Percentiles rank a stretch among this genome's conserved stretches.
Evolutionary conservation across 2,329 filamentous ascomycete species (phyloP).

Genomic region (Neofusicoccum sp.): DNA sequence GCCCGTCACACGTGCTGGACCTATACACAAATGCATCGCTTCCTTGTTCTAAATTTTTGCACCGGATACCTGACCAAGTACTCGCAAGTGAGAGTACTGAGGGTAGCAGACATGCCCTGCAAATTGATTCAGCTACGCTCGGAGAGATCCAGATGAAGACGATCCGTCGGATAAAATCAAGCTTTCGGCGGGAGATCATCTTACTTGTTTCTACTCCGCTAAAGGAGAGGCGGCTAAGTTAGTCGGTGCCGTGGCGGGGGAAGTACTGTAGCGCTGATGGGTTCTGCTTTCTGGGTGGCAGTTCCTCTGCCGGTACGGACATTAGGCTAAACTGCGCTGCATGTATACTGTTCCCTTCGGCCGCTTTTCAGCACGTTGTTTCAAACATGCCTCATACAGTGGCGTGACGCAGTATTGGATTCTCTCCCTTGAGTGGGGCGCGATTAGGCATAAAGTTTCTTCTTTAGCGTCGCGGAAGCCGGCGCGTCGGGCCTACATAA

Average conservation of each 20-base stretch:
- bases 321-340: background rate
- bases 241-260: no score
- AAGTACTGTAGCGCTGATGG: no score
- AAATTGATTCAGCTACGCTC: no score
- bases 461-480: slow-evolving; percentile 4
- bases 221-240: background rate
- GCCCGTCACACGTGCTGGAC: no score
- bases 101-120: no score
- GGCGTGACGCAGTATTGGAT: background rate
- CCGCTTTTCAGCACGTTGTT: background rate
- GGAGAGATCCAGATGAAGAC: no score
- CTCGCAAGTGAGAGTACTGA: no score
- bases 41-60: no score
- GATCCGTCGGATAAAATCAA: background rate
- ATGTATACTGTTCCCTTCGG: slow-evolving; percentile 1
- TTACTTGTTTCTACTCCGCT: background rate
- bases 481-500: background rate
- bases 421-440: background rate
- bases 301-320: background rate
- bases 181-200: slow-evolving; percentile 7
- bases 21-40: no score
- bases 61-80: no score
- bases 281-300: background rate
- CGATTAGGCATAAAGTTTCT: background rate
- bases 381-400: slow-evolving; percentile 6